Conservation (phyloP, 768 basidiomycete species). For the Leccinum disarticulatum region DNA sequence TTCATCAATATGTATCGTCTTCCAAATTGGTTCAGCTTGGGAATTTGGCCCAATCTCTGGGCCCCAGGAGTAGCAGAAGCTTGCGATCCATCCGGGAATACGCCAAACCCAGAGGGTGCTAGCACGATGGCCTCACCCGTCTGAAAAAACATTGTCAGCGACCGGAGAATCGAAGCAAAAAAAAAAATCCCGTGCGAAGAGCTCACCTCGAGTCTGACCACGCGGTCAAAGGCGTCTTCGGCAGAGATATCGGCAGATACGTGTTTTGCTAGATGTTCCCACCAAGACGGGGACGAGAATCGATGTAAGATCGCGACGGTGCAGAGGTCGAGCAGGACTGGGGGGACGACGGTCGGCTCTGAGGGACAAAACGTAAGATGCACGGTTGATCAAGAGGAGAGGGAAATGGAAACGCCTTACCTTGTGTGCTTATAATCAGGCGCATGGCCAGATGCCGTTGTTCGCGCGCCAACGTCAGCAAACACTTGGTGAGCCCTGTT, state of each 20-base stretch:
- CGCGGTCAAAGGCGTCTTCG: conserved; percentile 61
- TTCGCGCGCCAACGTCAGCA: conserved; percentile 61
- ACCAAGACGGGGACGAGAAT: conserved; percentile 77
- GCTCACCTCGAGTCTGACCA: conserved; percentile 62
- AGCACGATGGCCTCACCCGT: conserved; percentile 72
- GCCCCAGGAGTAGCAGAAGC: conserved; percentile 2
- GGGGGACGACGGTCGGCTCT: conserved; percentile 76
- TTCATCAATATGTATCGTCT: conserved; percentile 60
- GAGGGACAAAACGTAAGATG: background rate
- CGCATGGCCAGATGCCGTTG: conserved; percentile 74
- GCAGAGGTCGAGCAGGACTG: conserved; percentile 66
- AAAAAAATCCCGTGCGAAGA: background rate
- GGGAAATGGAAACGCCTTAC: conserved; percentile 29
- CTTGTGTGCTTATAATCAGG: conserved; percentile 74
- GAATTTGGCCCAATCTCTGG: conserved; percentile 17
- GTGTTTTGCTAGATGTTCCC: conserved; percentile 66
- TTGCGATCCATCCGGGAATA: conserved; percentile 32
- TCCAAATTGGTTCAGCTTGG: conserved; percentile 48
- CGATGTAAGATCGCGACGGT: conserved; percentile 65
- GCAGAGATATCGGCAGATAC: conserved; percentile 62
- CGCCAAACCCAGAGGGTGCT: conserved; percentile 59
- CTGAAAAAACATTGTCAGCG: conserved; percentile 33
- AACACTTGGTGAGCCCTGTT: conserved; percentile 55
- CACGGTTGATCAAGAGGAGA: background rate
- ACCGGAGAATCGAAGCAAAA: background rate